These are phyloP conservation scores for Colletotrichum brevisporum DNA, from an alignment of 2,329 filamentous ascomycete genomes.

Conservation along the genomic window DNA sequence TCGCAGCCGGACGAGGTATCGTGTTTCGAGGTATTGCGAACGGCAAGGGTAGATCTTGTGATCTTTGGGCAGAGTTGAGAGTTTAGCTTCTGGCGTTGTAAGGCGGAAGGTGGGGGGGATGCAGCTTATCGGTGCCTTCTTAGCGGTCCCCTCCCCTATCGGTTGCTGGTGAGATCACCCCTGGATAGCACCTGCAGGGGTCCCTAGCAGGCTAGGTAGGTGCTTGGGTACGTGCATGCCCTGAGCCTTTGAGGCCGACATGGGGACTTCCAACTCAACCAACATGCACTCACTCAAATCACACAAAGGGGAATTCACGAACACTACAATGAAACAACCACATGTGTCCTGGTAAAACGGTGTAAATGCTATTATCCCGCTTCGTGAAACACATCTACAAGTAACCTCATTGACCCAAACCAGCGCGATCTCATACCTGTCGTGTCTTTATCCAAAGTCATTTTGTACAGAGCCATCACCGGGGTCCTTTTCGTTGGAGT, in stretches of 20 bases:
- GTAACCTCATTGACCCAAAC: background rate
- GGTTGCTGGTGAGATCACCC: constrained; percentile 39
- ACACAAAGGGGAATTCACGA: too few species aligned
- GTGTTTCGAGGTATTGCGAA: background rate
- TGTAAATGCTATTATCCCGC: constrained; percentile 37
- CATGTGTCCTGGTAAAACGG: background rate
- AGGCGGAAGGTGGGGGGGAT: constrained; percentile 2
- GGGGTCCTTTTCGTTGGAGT: constrained; percentile 28
- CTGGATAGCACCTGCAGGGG: background rate
- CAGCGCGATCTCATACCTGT: constrained; percentile 1
- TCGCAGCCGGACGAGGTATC: background rate
- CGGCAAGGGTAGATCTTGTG: background rate
- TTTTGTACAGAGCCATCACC: constrained; percentile 39
- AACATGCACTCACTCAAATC: background rate
- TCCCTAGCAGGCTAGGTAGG: constrained; percentile 1
- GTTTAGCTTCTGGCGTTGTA: background rate
- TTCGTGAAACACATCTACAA: constrained; percentile 31
- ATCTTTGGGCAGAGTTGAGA: background rate
- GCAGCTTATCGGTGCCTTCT: constrained; percentile 21
- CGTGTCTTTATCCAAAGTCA: constrained; percentile 40
- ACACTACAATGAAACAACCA: too few species aligned
- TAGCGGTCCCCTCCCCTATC: constrained; percentile 26
- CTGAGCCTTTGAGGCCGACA: background rate
- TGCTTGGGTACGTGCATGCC: constrained; percentile 17
- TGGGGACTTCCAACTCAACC: background rate